Conservation (phyloP, 2,329 filamentous ascomycete genomes). For the Pezicula rhizophila region DNA sequence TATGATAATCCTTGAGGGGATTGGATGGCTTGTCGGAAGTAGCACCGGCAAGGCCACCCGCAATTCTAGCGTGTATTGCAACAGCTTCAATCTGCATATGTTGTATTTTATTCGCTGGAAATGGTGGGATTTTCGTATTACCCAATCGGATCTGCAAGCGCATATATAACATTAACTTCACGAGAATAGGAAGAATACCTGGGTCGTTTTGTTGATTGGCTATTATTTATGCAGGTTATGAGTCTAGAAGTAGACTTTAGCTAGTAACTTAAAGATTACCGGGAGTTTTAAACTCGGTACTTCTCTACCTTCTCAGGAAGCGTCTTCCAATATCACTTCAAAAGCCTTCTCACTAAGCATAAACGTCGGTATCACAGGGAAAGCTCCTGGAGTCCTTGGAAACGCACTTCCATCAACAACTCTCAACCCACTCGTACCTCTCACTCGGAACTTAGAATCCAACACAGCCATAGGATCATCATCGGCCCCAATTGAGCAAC, state of each 20-base stretch:
- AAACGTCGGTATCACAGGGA: conserved; percentile 44
- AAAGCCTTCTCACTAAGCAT: conserved; percentile 54
- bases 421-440: conserved; percentile 32
- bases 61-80: conserved; percentile 1
- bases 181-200: no score
- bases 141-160: no score
- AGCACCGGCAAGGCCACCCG: conserved; percentile 12
- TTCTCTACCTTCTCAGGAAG: no score
- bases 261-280: no score
- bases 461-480: conserved; percentile 40
- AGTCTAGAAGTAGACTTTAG: no score
- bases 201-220: no score
- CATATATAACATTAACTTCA: no score
- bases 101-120: no score
- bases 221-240: no score
- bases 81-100: no score
- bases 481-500: conserved; percentile 44
- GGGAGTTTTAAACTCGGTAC: no score
- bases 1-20: conserved; percentile 9
- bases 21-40: conserved; percentile 9
- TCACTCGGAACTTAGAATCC: conserved; percentile 30
- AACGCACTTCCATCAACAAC: conserved; percentile 58
- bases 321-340: conserved; percentile 4
- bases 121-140: no score
- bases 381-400: conserved; percentile 44